These are phyloP conservation scores for Lactarius quietus DNA, from an alignment of 768 basidiomycete species.

Conservation along the genomic window DNA sequence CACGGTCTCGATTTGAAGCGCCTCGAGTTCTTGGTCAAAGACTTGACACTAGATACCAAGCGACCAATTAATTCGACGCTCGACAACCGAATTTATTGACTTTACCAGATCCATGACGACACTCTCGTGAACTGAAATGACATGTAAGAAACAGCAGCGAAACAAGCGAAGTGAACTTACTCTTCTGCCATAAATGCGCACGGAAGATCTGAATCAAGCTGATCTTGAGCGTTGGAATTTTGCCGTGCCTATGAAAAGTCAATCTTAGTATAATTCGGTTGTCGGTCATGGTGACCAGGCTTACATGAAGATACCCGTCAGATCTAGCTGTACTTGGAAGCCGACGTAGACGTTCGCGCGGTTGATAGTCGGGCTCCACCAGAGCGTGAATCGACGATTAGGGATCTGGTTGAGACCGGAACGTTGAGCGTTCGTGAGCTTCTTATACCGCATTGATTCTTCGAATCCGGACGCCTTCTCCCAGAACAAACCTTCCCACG, in stretches of 20 bases:
- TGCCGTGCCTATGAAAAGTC: slow-evolving; percentile 70
- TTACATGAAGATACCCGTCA: slow-evolving; percentile 94
- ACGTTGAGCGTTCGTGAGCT: slow-evolving; percentile 96
- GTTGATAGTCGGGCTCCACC: slow-evolving; percentile 99
- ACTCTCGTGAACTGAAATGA: slow-evolving; percentile 70
- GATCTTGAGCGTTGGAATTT: slow-evolving; percentile 97
- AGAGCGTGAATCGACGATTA: slow-evolving; percentile 97
- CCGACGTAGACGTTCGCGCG: slow-evolving; percentile 99
- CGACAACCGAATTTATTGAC: slow-evolving; percentile 5
- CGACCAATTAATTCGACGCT: background rate
- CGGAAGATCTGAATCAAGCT: slow-evolving; percentile 99
- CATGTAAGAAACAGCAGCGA: slow-evolving; percentile 15
- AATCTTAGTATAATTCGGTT: slow-evolving; percentile 11
- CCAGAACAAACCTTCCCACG: slow-evolving; percentile 99
- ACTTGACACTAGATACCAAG: slow-evolving; percentile 73
- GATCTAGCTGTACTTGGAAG: slow-evolving; percentile 99
- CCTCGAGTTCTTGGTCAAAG: slow-evolving; percentile 98
- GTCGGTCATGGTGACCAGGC: slow-evolving; percentile 1
- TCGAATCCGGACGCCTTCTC: slow-evolving; percentile 98
- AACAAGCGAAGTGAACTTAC: slow-evolving; percentile 40
- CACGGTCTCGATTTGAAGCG: slow-evolving; percentile 97
- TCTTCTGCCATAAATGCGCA: slow-evolving; percentile 99
- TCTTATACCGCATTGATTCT: slow-evolving; percentile 94
- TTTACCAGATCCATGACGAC: slow-evolving; percentile 86
- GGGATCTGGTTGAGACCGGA: slow-evolving; percentile 98